Base-by-base conservation (phyloP, 345 rosid species). In the Trapa bicornis region DNA sequence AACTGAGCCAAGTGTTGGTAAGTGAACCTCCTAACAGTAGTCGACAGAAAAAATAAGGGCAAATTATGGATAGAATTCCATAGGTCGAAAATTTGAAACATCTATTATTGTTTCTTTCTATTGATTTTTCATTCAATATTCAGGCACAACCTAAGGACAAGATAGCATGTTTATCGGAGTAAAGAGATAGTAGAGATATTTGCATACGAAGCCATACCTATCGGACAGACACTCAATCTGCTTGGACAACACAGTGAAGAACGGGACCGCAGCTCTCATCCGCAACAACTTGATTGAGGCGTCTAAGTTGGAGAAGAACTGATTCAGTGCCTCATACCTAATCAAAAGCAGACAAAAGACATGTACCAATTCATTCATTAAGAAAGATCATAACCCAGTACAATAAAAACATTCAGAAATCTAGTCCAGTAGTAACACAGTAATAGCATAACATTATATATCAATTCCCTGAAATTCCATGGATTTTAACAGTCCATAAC, bases 221-320 rank as follows among this genome's bases (percentile, higher is more conserved):
- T 85, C 89, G 0, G 96, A 87, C 64, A 91, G 72, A 70, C 78
- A 78, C 77, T 89, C 86, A 32, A 91, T 78, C 73, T 79, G 79
- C 4, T 77, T 77, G 47, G 79, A 71, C 61, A 95, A 78, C 11
- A 83, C 89, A 37, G 75, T 67, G 73, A 91, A 85, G 0, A 78
- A 84, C 5, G 87, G 64, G 79, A 56, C 79, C 0, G 91, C 80
- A 6, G 92, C 81, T 75, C 84, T 83, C 79, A 88, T 48, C 54
- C 70, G 78, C 70, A 77, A 72, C 63, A 91, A 67, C 47, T 81
- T 52, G 15, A 87, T 80, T 38, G 90, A 75, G 62, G 84, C 83
- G 56, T 87, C 91, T 75, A 93, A 73, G 66, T 86, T 73, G 80
- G 84, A 75, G 37, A 87, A 93, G 75, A 87, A 90, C 78, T 82